Evolutionary conservation across 176 grass and related monocot species (phyloP).

Genomic region (Hsuehochloa calcarea): DNA sequence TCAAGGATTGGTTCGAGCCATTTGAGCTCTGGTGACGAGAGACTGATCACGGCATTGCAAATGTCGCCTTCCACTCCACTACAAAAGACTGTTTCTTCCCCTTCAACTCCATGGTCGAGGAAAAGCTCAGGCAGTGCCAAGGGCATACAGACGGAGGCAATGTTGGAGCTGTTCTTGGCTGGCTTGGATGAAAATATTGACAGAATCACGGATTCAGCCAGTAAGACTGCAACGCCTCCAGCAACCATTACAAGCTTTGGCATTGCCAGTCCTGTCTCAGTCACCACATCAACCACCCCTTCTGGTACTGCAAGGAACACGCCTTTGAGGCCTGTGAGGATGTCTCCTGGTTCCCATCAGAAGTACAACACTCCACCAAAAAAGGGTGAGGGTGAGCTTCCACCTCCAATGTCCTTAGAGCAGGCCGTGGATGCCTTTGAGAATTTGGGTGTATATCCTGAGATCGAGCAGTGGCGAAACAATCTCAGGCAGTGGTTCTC

Average conservation of each 20-base stretch:
- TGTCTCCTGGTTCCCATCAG: slow-evolving; percentile 88
- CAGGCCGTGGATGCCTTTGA: slow-evolving; percentile 70
- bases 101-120: slow-evolving; percentile 87
- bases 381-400: slow-evolving; percentile 90
- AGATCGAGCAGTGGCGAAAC: slow-evolving; percentile 88
- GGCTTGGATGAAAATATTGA: slow-evolving; percentile 71
- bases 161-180: slow-evolving; percentile 80
- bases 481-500: slow-evolving; percentile 94
- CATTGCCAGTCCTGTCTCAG: slow-evolving; percentile 63
- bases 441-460: slow-evolving; percentile 75
- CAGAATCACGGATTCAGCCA: slow-evolving; percentile 52
- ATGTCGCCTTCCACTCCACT: slow-evolving; percentile 62
- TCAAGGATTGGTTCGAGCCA: slow-evolving; percentile 52
- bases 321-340: slow-evolving; percentile 78
- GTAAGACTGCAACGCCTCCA: slow-evolving; percentile 58
- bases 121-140: slow-evolving; percentile 69
- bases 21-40: slow-evolving; percentile 61
- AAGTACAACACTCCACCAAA: slow-evolving; percentile 74
- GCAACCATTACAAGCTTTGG: slow-evolving; percentile 50
- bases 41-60: slow-evolving; percentile 41
- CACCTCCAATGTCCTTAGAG: slow-evolving; percentile 87
- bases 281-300: slow-evolving; percentile 51
- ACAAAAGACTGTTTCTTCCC: slow-evolving; percentile 59
- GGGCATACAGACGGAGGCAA: slow-evolving; percentile 84
- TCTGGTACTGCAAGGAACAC: slow-evolving; percentile 76